phyloP scores from a whole-genome alignment of 495 filamentous ascomycete genomes.

The Baudoinia panamericana region DNA sequence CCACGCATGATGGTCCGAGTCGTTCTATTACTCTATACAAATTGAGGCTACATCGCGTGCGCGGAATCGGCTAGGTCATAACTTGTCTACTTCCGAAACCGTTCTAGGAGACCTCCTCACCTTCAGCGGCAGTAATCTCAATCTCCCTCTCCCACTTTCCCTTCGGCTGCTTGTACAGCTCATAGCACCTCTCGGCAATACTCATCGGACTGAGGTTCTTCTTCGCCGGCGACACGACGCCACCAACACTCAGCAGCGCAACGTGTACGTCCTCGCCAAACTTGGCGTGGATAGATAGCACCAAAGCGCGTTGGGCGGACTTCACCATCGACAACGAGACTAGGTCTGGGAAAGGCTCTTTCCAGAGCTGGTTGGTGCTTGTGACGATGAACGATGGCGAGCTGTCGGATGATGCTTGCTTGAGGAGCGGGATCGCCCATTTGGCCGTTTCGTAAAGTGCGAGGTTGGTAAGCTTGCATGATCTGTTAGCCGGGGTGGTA shows the following conservation, averaged over 20 bases:
- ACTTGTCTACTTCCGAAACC: no score
- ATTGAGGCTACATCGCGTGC: no score
- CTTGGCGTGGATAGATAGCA: conserved; percentile 18
- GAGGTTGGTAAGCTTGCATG: conserved; percentile 7
- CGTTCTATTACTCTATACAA: no score
- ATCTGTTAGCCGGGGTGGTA: conserved; percentile 1
- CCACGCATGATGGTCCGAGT: no score
- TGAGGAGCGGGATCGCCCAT: conserved; percentile 18
- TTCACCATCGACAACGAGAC: conserved; percentile 20
- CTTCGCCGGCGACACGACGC: conserved; percentile 13
- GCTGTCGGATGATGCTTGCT: conserved; percentile 1
- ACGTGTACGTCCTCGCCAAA: conserved; percentile 17
- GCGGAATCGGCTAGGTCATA: no score
- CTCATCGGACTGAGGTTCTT: conserved; percentile 17
- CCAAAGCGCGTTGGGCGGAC: conserved; percentile 17
- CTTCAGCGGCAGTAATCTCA: conserved; percentile 8
- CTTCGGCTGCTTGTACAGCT: conserved; percentile 19
- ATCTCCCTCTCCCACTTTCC: conserved; percentile 16
- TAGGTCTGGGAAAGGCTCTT: conserved; percentile 13
- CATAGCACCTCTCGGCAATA: conserved; percentile 16
- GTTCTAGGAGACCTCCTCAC: background rate
- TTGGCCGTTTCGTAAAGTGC: conserved; percentile 15
- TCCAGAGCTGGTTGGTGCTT: conserved; percentile 14
- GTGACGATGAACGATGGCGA: conserved; percentile 17
- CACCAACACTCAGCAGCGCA: conserved; percentile 17